A percentile compares a stretch with the other conserved stretches of the same genome.
Evolutionary conservation across 1,284 basidiomycete species (phyloP).

Genomic region (Sphagnurus paluster): DNA sequence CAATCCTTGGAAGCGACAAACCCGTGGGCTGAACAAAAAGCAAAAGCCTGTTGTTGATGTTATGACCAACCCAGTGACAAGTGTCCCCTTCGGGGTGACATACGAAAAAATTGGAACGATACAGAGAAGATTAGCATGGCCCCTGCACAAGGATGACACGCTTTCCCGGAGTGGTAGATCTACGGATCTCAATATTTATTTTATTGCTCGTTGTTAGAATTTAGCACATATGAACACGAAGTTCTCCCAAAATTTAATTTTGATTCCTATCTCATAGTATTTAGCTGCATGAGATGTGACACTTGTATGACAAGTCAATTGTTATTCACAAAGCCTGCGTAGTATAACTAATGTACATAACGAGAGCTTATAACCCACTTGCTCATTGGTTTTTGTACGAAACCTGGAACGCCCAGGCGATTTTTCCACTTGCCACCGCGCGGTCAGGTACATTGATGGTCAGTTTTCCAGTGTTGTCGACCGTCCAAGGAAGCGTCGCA

Average conservation of each 20-base stretch:
- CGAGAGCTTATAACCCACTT: too few species aligned
- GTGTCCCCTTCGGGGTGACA: constrained; percentile 11
- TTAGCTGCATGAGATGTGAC: too few species aligned
- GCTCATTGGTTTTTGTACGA: constrained; percentile 30
- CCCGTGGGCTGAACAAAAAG: constrained; percentile 15
- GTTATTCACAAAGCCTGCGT: too few species aligned
- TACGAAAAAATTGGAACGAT: constrained; percentile 13
- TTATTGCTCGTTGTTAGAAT: not conserved
- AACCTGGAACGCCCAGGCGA: constrained; percentile 47
- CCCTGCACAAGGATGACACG: constrained; percentile 14
- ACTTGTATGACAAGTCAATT: too few species aligned
- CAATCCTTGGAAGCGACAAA: not conserved
- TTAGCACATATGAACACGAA: too few species aligned
- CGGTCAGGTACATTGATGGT: constrained; percentile 32
- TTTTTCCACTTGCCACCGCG: constrained; percentile 29
- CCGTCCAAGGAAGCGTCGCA: constrained; percentile 21
- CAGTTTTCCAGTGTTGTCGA: constrained; percentile 26
- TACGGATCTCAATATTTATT: constrained; percentile 17
- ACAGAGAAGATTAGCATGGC: constrained; percentile 15
- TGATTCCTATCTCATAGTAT: too few species aligned
- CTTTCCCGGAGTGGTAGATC: constrained; percentile 12
- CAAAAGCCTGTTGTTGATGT: constrained; percentile 1
- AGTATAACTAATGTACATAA: too few species aligned
- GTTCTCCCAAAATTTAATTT: too few species aligned
- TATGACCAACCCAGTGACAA: not conserved